phyloP scores from a whole-genome alignment of 345 rosid species.

The Odontarrhena argentea region DNA sequence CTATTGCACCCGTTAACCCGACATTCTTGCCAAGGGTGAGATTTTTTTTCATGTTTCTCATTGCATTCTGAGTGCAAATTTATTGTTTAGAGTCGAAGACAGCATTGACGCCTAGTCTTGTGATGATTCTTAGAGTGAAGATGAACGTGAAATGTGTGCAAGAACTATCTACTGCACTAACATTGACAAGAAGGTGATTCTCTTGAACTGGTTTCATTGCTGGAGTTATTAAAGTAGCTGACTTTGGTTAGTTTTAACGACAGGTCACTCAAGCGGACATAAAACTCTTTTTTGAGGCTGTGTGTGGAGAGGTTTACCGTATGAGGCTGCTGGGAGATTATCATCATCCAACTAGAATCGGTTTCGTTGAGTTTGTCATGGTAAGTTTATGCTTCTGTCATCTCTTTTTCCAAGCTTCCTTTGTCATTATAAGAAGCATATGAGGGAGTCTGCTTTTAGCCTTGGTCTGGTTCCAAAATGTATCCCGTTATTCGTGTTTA shows the following conservation, averaged over 20 bases:
- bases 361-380: constrained; percentile 79
- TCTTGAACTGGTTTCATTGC: background rate
- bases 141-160: constrained; percentile 94
- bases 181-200: constrained; percentile 81
- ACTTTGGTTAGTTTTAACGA: background rate
- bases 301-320: constrained; percentile 83
- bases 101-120: constrained; percentile 14
- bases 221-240: background rate
- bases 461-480: no score
- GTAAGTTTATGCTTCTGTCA: constrained; percentile 40
- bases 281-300: constrained; percentile 64
- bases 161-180: constrained; percentile 93
- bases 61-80: constrained; percentile 6
- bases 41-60: background rate
- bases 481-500: no score
- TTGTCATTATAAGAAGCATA: background rate
- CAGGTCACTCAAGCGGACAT: constrained; percentile 73
- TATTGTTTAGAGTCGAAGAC: constrained; percentile 12
- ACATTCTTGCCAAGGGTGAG: constrained; percentile 89
- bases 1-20: constrained; percentile 96
- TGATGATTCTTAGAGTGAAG: constrained; percentile 56
- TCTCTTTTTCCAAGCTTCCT: background rate
- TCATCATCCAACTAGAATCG: constrained; percentile 80
- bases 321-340: constrained; percentile 74
- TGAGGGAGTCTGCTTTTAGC: no score